These are phyloP conservation scores for Posidonia oceanica DNA, from an alignment of 116 monocot species.

Conservation along the genomic window DNA sequence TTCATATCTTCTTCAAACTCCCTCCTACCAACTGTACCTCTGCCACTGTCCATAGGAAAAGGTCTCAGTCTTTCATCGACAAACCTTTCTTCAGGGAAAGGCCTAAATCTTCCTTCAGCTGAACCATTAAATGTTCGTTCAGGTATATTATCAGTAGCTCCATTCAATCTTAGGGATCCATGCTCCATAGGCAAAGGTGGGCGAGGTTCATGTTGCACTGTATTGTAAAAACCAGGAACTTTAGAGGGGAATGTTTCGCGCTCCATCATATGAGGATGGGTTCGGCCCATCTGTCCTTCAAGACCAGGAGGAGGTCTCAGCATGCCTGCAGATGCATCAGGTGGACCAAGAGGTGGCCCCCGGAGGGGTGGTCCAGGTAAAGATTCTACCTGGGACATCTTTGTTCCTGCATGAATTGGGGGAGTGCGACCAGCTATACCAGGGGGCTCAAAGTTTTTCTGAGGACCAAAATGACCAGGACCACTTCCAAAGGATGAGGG, in stretches of 20 bases:
- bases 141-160: constrained; percentile 13
- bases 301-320: constrained; percentile 13
- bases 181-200: constrained; percentile 1
- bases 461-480: constrained; percentile 14
- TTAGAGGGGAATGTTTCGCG: constrained; percentile 5
- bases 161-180: constrained; percentile 28
- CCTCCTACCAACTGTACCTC: constrained; percentile 18
- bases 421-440: constrained; percentile 9
- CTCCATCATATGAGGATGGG: constrained; percentile 15
- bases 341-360: constrained; percentile 24
- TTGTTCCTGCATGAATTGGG: constrained; percentile 8
- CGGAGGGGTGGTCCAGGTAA: constrained; percentile 10
- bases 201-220: constrained; percentile 17
- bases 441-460: constrained; percentile 3
- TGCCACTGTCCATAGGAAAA: constrained; percentile 19
- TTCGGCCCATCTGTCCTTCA: constrained; percentile 16
- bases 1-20: constrained; percentile 68
- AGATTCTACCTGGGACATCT: constrained; percentile 17
- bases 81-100: constrained; percentile 32
- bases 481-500: constrained; percentile 12
- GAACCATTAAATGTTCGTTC: constrained; percentile 22
- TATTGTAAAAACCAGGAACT: constrained; percentile 24
- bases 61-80: constrained; percentile 10
- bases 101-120: constrained; percentile 35
- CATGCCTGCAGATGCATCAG: constrained; percentile 24